Base-by-base conservation (phyloP, 495 filamentous ascomycete species). In the Tuber indicum region DNA sequence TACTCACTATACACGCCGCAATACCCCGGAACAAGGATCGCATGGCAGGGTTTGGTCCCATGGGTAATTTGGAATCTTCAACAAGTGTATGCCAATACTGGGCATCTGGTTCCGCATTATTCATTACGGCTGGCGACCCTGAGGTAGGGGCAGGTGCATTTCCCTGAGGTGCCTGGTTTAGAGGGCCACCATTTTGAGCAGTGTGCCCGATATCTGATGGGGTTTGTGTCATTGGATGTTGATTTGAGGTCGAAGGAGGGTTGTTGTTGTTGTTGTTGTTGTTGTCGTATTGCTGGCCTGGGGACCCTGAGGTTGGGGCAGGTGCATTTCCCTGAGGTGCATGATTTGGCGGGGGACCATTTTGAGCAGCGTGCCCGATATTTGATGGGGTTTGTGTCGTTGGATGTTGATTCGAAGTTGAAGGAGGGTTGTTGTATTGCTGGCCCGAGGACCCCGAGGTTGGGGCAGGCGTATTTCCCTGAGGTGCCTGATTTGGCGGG, bases 1-100 rank as follows among this genome's bases (percentile, higher is more conserved):
- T 16, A 73, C 77, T 52, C 2, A 80, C 78, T 9, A 80, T 80
- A 26, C 78, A 80, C 8, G 70, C 69, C 6, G 78, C 78, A n/a
- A 80, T 76, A 0, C 78, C 78, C 23, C 78, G 71, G n/a, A 80
- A 80, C 16, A 80, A 71, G 26, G 58, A 52, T 3, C 78, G 49
- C 1, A 80, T 46, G 17, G 78, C 52, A 0, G 77, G 62, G 46
- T 72, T 80, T 17, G 78, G 78, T 0, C 74, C 66, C 21, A 79
- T 69, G 5, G 78, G 78, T 1, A 80, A 47, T 16, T 71, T 80
- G 0, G 71, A 74, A 47, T 79, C 45, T 26, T 72, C 14, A 10
- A 79, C 71, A 19, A 80, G 45, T 41, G 45, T 39, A 9, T 71
- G 43, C 78, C 78, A 80, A 23, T 80, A 80, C 26, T 17, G 58